Evolutionary conservation across 176 grass and related monocot species (phyloP), one percentile per base, ranked within the genome.

Genomic region (Bolboschoenus planiculmis): DNA sequence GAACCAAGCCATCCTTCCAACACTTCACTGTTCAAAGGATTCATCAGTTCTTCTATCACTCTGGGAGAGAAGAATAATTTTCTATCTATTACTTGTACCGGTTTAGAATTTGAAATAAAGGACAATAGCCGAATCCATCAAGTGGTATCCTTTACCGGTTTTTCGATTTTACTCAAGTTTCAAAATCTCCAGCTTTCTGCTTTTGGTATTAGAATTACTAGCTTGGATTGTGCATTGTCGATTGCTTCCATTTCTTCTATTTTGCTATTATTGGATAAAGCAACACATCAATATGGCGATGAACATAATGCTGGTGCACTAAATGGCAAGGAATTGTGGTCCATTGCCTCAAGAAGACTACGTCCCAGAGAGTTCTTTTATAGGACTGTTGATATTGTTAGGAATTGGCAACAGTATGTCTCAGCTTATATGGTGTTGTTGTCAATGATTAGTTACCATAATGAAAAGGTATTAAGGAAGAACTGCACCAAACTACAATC

Each of bases 271-370:
- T 87, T 88, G 81, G 81, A 92, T 58, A 90, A 88, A 82, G 64
- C 84, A 78, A 90, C 74, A n/a, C 78, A 84, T 36, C 86, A 87
- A 80, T 86, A 86, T 83, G 80, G 78, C 23, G 76, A 86, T 43
- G 44, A 51, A 56, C 31, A 84, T 76, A 92, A 61, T 33, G 26
- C 59, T 61, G 59, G 59, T 64, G 64, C 79, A 29, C 30, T 86
- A 87, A 96, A 77, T 30, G 88, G 93, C 10, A 83, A 81, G 82
- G 93, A 86, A 84, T 87, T 96, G 40, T 96, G 93, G 93, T 72
- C 84, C 61, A 82, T 84, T 33, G 90, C 87, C 47, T 83, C 75
- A 70, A 79, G 72, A 66, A 91, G 87, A 75, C 33, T 83, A 48
- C 1, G 59, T 46, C 78, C 6, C 23, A 87, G 77, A 72, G 84